Evolutionary conservation across 2,329 filamentous ascomycete genomes (phyloP), one percentile per base, ranked within the genome.

Genomic region (Penicillium palitans): DNA sequence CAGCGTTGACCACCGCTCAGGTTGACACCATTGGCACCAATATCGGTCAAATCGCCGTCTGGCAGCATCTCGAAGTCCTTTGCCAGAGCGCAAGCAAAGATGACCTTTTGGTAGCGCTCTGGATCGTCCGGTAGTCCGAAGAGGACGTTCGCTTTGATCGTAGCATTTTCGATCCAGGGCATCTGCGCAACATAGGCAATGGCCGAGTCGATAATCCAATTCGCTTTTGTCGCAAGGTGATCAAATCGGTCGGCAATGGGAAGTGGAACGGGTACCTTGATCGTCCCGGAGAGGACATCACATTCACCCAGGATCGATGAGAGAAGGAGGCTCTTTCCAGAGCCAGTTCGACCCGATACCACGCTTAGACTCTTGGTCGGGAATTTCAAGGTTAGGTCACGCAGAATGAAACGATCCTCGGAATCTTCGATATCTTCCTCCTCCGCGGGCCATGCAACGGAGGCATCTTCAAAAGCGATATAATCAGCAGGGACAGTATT

Each of bases 131-230:
- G 90, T 2, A 93, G 77, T 0, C 90, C 90, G 61, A 93, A 95
- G 0, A 91, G 73, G 51, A 95, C 89, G 65, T 95, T 96, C 45
- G 91, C 87, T 56, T 83, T 86, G 61, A 96, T 87, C 6, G 86
- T 89, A 0, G 88, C 89, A 66, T 93, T 93, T 69, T 93, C 90
- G 49, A 95, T 90, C 90, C 90, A 95, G 0, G 90, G 90, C 8
- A 89, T 91, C 69, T 93, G 90, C 1, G 88, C 85, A 35, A 93
- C 88, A 65, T 87, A 93, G 0, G 90, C 90, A 48, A 92, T 82
- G 2, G 88, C 83, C 1, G 63, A 66, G 27, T 67, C 65, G 24
- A 68, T 68, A 29, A 55, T 64, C 35, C 79, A 69, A 42, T 55
- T 69, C 84, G 90, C 31, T 86, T 78, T 73, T 83, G 86, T 63